phyloP scores from a whole-genome alignment of 2,329 filamentous ascomycete genomes.

The Trichoderma polysporum region DNA sequence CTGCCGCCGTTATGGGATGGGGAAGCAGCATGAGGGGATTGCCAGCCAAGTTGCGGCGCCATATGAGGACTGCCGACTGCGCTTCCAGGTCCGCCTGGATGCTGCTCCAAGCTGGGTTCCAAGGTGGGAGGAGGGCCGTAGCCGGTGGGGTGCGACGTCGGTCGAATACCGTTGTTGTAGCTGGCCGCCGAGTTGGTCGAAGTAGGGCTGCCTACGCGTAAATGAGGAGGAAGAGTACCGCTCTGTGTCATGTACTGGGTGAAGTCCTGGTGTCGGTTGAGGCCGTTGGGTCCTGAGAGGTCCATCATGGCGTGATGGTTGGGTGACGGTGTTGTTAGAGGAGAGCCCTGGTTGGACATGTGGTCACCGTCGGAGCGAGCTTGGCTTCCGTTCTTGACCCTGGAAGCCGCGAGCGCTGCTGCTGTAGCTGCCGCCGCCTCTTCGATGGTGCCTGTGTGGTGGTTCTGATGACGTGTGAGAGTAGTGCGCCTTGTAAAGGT shows the following conservation, averaged over 20 bases:
- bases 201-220: conserved; percentile 72
- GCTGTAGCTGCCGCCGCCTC: conserved; percentile 88
- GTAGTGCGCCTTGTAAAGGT: conserved; percentile 96
- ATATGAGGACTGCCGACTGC: conserved; percentile 86
- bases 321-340: conserved; percentile 78
- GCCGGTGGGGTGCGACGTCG: conserved; percentile 81
- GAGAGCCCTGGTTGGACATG: conserved; percentile 70
- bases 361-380: conserved; percentile 69
- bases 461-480: conserved; percentile 90
- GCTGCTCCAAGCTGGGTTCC: conserved; percentile 80
- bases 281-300: conserved; percentile 64
- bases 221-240: conserved; percentile 77
- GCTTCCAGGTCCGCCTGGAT: conserved; percentile 65
- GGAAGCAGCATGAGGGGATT: conserved; percentile 74
- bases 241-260: conserved; percentile 66
- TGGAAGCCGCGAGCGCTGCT: conserved; percentile 69
- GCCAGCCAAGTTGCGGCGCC: conserved; percentile 71
- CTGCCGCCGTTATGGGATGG: conserved; percentile 65
- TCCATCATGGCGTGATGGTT: conserved; percentile 75
- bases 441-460: conserved; percentile 92
- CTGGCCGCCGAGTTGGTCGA: conserved; percentile 62
- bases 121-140: conserved; percentile 84
- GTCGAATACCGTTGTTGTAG: conserved; percentile 52
- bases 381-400: conserved; percentile 42
- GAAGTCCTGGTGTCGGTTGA: conserved; percentile 69